Conservation (phyloP, 805 yeast species). For the Zygosaccharomyces bisporus region DNA sequence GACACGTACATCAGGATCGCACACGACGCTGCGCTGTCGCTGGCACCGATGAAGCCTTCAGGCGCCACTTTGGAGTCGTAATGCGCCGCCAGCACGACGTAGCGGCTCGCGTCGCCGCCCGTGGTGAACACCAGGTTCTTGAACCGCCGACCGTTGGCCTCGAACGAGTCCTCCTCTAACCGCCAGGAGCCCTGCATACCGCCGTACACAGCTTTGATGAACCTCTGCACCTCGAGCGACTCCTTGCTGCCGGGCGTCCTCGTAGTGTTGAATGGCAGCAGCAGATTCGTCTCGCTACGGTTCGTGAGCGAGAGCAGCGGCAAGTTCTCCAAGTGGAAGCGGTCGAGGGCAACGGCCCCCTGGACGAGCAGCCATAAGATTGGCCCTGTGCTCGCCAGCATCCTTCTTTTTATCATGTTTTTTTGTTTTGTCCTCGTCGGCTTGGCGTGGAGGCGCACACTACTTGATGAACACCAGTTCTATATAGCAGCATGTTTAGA, state of each 20-base stretch:
- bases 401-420: too few relatives aligned
- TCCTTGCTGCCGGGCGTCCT: constrained; percentile 44
- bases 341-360: constrained; percentile 2
- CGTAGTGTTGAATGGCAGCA: constrained; percentile 38
- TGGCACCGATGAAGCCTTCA: constrained; percentile 57
- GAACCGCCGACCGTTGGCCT: constrained; percentile 36
- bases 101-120: constrained; percentile 22
- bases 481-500: too few relatives aligned
- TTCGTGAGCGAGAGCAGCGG: constrained; percentile 10
- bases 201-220: constrained; percentile 37
- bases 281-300: constrained; percentile 12
- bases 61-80: constrained; percentile 51
- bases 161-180: constrained; percentile 36
- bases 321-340: constrained; percentile 9
- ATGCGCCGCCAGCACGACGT: constrained; percentile 48
- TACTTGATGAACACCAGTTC: too few relatives aligned
- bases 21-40: constrained; percentile 57
- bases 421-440: background rate
- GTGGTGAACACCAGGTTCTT: constrained; percentile 39
- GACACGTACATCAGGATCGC: constrained; percentile 48
- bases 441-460: too few relatives aligned
- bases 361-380: background rate
- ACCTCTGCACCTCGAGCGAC: constrained; percentile 38
- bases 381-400: too few relatives aligned
- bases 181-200: constrained; percentile 28